Conservation (phyloP, 345 rosid species). For the Gossypium stocksii region DNA sequence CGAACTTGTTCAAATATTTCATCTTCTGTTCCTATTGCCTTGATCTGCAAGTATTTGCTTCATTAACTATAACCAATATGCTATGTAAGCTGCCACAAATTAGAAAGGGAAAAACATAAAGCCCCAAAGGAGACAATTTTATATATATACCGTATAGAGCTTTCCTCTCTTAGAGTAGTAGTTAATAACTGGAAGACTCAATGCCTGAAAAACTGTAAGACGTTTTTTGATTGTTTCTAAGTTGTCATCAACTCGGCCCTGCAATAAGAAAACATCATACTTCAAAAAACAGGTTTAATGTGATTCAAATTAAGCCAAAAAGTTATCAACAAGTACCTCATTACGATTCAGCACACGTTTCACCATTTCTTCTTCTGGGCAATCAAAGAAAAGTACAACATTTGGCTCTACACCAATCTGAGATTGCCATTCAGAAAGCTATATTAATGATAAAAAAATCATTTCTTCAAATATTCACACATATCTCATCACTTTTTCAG, state of each 20-base stretch:
- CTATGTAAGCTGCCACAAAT: neutral
- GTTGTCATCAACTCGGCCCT: slow-evolving; percentile 86
- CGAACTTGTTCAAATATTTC: slow-evolving; percentile 74
- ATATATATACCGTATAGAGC: slow-evolving; percentile 45
- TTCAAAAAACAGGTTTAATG: slow-evolving; percentile 10
- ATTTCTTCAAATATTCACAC: neutral
- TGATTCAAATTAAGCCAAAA: neutral
- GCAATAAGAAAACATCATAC: slow-evolving; percentile 18
- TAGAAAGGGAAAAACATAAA: neutral
- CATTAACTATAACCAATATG: slow-evolving; percentile 7
- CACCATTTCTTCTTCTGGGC: slow-evolving; percentile 75
- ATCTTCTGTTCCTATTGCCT: slow-evolving; percentile 78
- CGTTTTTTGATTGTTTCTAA: slow-evolving; percentile 62
- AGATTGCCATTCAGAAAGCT: neutral
- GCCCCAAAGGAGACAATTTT: neutral
- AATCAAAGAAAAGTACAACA: slow-evolving; percentile 65
- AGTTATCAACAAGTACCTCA: slow-evolving; percentile 42
- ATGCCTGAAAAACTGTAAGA: slow-evolving; percentile 47
- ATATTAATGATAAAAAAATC: neutral
- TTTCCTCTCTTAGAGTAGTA: slow-evolving; percentile 78
- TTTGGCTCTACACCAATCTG: slow-evolving; percentile 64
- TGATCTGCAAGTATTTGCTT: slow-evolving; percentile 50
- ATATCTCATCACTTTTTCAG: neutral
- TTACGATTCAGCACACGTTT: slow-evolving; percentile 64
- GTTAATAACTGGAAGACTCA: slow-evolving; percentile 67